A percentile compares a stretch with the other conserved stretches of the same genome.
Conservation (phyloP, 192 early-diverging fungal genomes). For the Coemansia sp. region DNA sequence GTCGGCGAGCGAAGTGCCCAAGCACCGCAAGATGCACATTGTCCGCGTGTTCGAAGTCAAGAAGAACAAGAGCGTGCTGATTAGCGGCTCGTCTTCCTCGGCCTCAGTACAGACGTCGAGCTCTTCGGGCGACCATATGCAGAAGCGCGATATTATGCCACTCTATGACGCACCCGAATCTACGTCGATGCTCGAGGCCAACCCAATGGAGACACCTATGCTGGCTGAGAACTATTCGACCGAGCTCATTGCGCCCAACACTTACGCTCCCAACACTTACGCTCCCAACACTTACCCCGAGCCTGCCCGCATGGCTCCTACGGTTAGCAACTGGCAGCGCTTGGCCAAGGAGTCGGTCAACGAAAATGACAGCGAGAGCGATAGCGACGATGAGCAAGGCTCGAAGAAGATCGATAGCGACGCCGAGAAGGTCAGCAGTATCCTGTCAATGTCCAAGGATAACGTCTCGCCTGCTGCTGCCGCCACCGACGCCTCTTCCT, state of each 20-base stretch:
- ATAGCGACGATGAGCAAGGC: slow-evolving; percentile 16
- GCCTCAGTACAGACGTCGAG: slow-evolving; percentile 1
- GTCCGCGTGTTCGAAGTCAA: slow-evolving; percentile 55
- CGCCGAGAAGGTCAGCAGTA: not conserved
- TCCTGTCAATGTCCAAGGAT: slow-evolving; percentile 14
- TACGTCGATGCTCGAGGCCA: slow-evolving; percentile 6
- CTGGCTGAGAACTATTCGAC: not conserved
- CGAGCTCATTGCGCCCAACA: not conserved
- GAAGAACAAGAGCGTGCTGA: slow-evolving; percentile 45
- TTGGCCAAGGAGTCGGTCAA: slow-evolving; percentile 23
- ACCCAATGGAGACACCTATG: not conserved
- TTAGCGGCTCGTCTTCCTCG: slow-evolving; percentile 11
- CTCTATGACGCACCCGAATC: slow-evolving; percentile 22
- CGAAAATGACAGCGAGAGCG: slow-evolving; percentile 23
- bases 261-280: not conserved
- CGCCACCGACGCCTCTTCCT: not conserved
- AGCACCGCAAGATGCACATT: slow-evolving; percentile 55
- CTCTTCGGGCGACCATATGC: slow-evolving; percentile 1
- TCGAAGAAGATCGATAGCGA: slow-evolving; percentile 17
- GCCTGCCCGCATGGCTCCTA: not conserved
- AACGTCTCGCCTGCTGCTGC: not conserved
- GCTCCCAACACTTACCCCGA: not conserved
- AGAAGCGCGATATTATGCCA: slow-evolving; percentile 44
- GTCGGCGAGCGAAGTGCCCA: slow-evolving; percentile 5
- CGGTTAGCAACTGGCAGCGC: slow-evolving; percentile 26